Conservation (phyloP, 106 monocot genomes). For the Apostasia ramifera region DNA sequence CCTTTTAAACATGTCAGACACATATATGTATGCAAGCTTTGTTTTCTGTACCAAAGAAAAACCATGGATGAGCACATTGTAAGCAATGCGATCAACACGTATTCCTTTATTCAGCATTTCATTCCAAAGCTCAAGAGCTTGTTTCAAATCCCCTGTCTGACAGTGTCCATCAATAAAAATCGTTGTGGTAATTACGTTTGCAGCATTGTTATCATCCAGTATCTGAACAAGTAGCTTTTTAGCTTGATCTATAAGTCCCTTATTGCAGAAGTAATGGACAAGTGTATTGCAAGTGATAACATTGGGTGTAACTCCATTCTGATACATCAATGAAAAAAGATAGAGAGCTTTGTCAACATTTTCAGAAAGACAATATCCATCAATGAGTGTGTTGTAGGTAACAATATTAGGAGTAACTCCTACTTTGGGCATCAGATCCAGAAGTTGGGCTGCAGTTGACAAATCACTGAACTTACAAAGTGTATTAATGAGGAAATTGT, state of each 20-base stretch:
- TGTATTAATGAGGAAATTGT: slow-evolving; percentile 54
- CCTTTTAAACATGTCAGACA: slow-evolving; percentile 62
- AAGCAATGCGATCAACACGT: slow-evolving; percentile 40
- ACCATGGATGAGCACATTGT: slow-evolving; percentile 68
- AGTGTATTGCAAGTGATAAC: slow-evolving; percentile 55
- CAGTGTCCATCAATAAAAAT: slow-evolving; percentile 59
- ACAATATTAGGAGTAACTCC: slow-evolving; percentile 45
- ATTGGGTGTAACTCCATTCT: slow-evolving; percentile 49
- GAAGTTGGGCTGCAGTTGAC: slow-evolving; percentile 37
- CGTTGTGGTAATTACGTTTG: slow-evolving; percentile 56
- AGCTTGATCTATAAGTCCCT: slow-evolving; percentile 43
- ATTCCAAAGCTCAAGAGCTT: slow-evolving; percentile 52
- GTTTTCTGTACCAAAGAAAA: slow-evolving; percentile 41
- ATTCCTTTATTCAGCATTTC: slow-evolving; percentile 27
- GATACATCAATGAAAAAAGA: slow-evolving; percentile 50
- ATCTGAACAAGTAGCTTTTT: slow-evolving; percentile 41
- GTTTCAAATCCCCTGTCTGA: slow-evolving; percentile 34
- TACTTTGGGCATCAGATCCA: slow-evolving; percentile 37
- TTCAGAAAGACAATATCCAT: slow-evolving; percentile 40
- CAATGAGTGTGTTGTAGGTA: slow-evolving; percentile 57
- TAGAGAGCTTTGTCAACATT: slow-evolving; percentile 48
- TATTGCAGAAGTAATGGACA: slow-evolving; percentile 49
- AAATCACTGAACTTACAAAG: slow-evolving; percentile 56
- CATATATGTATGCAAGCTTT: slow-evolving; percentile 36
- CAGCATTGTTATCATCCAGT: slow-evolving; percentile 21